Evolutionary conservation across 2,329 filamentous ascomycete genomes (phyloP).

Genomic region (Ascosphaera acerosa): DNA sequence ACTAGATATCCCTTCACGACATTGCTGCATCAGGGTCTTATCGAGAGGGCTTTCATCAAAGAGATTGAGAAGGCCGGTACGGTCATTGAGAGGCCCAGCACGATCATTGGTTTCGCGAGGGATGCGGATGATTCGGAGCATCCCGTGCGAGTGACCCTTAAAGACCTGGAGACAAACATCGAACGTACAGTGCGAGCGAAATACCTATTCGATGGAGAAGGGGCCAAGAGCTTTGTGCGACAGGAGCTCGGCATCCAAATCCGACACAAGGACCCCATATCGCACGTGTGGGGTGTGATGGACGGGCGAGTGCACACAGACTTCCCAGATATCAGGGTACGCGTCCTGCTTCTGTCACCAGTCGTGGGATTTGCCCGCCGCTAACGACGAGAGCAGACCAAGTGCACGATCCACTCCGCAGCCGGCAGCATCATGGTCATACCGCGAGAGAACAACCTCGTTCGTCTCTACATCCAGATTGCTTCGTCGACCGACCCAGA

Average conservation of each 20-base stretch:
- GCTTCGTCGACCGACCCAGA: conserved; percentile 35
- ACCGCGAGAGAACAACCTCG: conserved; percentile 35
- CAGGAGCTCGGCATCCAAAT: conserved; percentile 26
- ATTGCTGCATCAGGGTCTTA: conserved; percentile 43
- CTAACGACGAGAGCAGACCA: conserved; percentile 4
- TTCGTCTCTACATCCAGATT: conserved; percentile 29
- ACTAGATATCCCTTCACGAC: conserved; percentile 42
- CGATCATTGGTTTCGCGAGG: conserved; percentile 34
- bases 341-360: conserved; percentile 26
- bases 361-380: conserved; percentile 4
- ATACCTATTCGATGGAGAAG: conserved; percentile 47
- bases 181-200: conserved; percentile 31
- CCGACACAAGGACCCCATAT: conserved; percentile 40
- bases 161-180: conserved; percentile 17
- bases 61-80: conserved; percentile 34
- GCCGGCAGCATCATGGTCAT: conserved; percentile 60
- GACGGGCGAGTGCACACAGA: conserved; percentile 47
- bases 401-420: conserved; percentile 47
- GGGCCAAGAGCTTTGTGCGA: conserved; percentile 40
- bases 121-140: conserved; percentile 41
- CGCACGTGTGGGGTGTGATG: conserved; percentile 53
- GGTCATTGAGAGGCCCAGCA: conserved; percentile 33
- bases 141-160: conserved; percentile 33
- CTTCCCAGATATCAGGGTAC: conserved; percentile 59
- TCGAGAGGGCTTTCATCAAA: conserved; percentile 43